Conservation (phyloP, 345 rosid genomes). For the Balakata baccata region DNA sequence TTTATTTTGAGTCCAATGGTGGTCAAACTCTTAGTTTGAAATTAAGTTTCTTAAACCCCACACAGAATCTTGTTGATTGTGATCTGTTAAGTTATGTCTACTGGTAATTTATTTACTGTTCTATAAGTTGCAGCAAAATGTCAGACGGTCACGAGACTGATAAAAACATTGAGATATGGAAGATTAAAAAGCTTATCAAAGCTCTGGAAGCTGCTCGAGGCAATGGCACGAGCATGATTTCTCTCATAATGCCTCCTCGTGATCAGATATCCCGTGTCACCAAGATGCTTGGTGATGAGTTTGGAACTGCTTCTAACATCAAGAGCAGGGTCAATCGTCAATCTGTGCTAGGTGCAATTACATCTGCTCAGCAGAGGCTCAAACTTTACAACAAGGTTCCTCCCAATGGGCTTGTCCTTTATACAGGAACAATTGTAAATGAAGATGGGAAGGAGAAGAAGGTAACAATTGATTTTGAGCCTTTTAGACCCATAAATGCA, state of each 20-base stretch:
- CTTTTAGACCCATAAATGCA: slow-evolving; percentile 88
- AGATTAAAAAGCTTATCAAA: slow-evolving; percentile 84
- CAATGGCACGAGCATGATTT: slow-evolving; percentile 94
- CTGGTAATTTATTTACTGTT: slow-evolving; percentile 18
- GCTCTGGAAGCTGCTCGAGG: slow-evolving; percentile 89
- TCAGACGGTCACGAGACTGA: slow-evolving; percentile 58
- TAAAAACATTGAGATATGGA: slow-evolving; percentile 93
- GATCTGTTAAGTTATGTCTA: slow-evolving; percentile 8
- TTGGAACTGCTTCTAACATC: slow-evolving; percentile 90
- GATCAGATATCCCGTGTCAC: slow-evolving; percentile 90
- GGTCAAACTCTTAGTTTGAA: neutral
- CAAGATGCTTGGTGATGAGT: slow-evolving; percentile 95
- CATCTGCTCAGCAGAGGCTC: slow-evolving; percentile 92
- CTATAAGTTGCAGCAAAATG: slow-evolving; percentile 23
- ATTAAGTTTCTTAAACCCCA: neutral
- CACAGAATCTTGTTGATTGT: neutral
- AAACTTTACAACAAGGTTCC: slow-evolving; percentile 90
- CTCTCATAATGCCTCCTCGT: slow-evolving; percentile 95
- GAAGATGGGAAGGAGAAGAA: slow-evolving; percentile 95
- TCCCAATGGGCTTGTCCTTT: slow-evolving; percentile 84
- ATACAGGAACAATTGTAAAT: slow-evolving; percentile 75
- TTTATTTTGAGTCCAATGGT: neutral
- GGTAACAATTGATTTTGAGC: slow-evolving; percentile 88
- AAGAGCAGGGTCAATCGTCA: slow-evolving; percentile 91
- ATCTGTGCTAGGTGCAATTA: slow-evolving; percentile 85